Evolutionary conservation across 768 basidiomycete genomes (phyloP).

Genomic region (Trametes maxima): DNA sequence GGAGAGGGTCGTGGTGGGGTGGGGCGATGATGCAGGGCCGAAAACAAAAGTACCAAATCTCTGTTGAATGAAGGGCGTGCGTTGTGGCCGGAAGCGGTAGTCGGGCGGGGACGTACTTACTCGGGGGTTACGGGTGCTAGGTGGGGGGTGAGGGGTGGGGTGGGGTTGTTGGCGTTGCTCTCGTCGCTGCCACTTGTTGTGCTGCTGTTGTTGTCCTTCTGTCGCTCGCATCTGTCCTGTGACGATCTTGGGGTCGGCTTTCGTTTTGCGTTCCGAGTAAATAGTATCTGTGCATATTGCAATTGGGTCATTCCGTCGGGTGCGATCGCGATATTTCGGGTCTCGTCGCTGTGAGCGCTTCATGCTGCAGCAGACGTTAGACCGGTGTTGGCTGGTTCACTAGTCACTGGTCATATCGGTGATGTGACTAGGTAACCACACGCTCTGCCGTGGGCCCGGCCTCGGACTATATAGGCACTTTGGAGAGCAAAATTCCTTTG

Average conservation of each 20-base stretch:
- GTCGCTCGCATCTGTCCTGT: constrained; percentile 4
- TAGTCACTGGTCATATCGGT: too few relatives aligned
- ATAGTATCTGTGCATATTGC: background rate
- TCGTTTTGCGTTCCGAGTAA: background rate
- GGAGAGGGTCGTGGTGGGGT: background rate
- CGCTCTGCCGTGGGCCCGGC: too few relatives aligned
- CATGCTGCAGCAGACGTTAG: too few relatives aligned
- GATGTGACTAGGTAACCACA: too few relatives aligned
- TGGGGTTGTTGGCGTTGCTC: background rate
- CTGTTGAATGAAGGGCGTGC: constrained; percentile 10
- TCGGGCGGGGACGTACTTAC: background rate
- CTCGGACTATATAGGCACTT: too few relatives aligned
- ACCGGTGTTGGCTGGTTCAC: too few relatives aligned
- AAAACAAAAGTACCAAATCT: constrained; percentile 20
- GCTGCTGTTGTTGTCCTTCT: constrained; percentile 10
- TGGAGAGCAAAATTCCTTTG: too few relatives aligned
- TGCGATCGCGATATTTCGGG: background rate
- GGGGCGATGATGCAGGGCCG: background rate
- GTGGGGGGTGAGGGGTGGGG: background rate
- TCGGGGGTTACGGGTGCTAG: background rate
- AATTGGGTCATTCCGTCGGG: too few relatives aligned
- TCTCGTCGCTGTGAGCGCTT: too few relatives aligned
- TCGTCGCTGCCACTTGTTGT: constrained; percentile 12
- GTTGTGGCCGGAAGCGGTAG: background rate
- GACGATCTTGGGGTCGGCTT: constrained; percentile 13